Percentiles rank a stretch among this genome's conserved stretches.
Evolutionary conservation across 345 rosid genomes (phyloP).

Genomic region (Adansonia digitata): DNA sequence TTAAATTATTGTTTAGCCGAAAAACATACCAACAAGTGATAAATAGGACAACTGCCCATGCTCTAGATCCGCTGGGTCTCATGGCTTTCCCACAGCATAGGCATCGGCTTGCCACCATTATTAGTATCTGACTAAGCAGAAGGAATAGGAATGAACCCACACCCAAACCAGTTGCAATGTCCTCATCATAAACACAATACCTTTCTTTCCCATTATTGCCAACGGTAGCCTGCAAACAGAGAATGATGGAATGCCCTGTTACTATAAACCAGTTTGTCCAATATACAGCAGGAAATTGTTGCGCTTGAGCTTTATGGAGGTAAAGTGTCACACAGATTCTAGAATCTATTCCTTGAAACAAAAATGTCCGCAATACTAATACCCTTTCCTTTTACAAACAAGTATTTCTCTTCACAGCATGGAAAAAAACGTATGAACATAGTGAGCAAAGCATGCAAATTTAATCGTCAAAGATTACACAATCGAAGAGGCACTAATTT

Average conservation of each 20-base stretch:
- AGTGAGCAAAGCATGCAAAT: not conserved
- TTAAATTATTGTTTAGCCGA: not conserved
- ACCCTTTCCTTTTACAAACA: not conserved
- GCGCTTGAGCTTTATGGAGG: not conserved
- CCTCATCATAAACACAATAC: slow-evolving; percentile 70
- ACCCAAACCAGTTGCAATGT: slow-evolving; percentile 79
- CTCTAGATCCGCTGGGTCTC: slow-evolving; percentile 68
- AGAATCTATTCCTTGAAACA: not conserved
- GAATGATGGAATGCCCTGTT: not conserved
- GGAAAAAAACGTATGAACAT: not conserved
- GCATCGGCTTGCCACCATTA: slow-evolving; percentile 45
- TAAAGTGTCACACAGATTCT: not conserved
- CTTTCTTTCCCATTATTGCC: slow-evolving; percentile 18
- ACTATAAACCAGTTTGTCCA: not conserved
- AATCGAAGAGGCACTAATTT: not conserved
- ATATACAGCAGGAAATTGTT: not conserved
- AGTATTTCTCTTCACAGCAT: not conserved
- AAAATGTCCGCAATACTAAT: not conserved
- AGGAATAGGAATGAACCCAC: slow-evolving; percentile 58
- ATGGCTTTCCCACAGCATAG: slow-evolving; percentile 73
- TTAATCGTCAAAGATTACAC: not conserved
- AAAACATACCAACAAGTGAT: slow-evolving; percentile 65
- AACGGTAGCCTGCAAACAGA: slow-evolving; percentile 36
- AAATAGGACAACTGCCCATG: slow-evolving; percentile 72
- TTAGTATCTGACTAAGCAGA: slow-evolving; percentile 57